These are phyloP conservation scores for Euclidium syriacum DNA, from an alignment of 345 rosid species.

Conservation along the genomic window DNA sequence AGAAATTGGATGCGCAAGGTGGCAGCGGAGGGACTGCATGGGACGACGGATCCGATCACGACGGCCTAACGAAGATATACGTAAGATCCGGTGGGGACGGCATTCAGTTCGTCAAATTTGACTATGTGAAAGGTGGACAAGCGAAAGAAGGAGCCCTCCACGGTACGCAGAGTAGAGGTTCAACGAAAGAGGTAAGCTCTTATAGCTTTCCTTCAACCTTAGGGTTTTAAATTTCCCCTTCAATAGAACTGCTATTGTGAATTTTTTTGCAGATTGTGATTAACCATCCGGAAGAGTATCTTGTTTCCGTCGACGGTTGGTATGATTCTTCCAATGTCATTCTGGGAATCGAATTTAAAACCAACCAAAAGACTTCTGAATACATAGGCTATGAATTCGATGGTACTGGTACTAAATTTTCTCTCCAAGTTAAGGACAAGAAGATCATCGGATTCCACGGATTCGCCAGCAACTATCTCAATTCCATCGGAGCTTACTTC, in stretches of 20 bases:
- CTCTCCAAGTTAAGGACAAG: conserved; percentile 19
- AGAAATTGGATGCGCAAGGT: conserved; percentile 21
- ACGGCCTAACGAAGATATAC: conserved; percentile 13
- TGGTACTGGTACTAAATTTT: conserved; percentile 5
- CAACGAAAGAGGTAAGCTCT: not conserved
- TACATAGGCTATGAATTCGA: not conserved
- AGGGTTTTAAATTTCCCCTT: no score
- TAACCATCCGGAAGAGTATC: conserved; percentile 12
- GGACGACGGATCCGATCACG: conserved; percentile 30
- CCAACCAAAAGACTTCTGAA: not conserved
- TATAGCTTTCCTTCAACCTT: no score
- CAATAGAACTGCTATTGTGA: no score
- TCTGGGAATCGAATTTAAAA: conserved; percentile 15
- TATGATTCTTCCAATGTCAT: conserved; percentile 9
- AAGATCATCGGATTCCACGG: conserved; percentile 34
- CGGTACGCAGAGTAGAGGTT: not conserved
- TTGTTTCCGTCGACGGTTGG: conserved; percentile 23
- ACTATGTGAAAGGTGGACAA: conserved; percentile 21
- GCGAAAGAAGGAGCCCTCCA: not conserved
- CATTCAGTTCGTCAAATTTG: conserved; percentile 8
- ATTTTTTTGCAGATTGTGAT: conserved; percentile 21
- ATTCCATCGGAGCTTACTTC: conserved; percentile 31
- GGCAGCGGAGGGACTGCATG: conserved; percentile 19
- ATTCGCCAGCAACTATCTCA: conserved; percentile 2
- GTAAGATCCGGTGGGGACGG: not conserved